phyloP scores from a whole-genome alignment of 2,329 filamentous ascomycete genomes.

The Penicillium sp. region DNA sequence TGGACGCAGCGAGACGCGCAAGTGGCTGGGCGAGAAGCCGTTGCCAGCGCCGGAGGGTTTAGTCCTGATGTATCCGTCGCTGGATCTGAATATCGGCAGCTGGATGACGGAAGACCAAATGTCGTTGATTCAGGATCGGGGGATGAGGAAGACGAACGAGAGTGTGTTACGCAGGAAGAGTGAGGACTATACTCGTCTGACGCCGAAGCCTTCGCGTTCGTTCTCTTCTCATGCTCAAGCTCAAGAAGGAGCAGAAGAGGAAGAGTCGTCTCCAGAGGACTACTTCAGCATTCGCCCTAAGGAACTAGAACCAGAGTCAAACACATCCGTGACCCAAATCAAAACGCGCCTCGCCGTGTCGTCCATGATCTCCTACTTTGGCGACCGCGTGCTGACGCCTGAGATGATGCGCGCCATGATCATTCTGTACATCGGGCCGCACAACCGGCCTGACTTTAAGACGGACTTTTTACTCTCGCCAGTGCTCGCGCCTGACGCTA shows the following conservation, averaged over 20 bases:
- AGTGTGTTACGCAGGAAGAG: slow-evolving; percentile 78
- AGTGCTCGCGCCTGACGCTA: slow-evolving; percentile 77
- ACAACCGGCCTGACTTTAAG: slow-evolving; percentile 87
- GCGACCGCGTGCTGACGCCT: slow-evolving; percentile 87
- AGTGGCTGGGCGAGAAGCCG: slow-evolving; percentile 54
- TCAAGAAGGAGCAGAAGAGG: slow-evolving; percentile 31
- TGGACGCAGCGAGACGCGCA: slow-evolving; percentile 53
- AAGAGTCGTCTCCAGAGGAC: slow-evolving; percentile 17
- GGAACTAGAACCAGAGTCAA: slow-evolving; percentile 22
- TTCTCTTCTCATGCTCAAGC: slow-evolving; percentile 65
- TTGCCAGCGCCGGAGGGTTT: slow-evolving; percentile 75
- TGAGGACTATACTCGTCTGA: slow-evolving; percentile 80
- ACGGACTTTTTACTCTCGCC: slow-evolving; percentile 89
- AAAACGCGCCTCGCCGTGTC: slow-evolving; percentile 88
- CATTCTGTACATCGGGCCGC: slow-evolving; percentile 90
- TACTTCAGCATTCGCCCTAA: slow-evolving; percentile 25
- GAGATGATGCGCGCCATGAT: slow-evolving; percentile 99
- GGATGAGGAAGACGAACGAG: slow-evolving; percentile 71
- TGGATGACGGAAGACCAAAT: slow-evolving; percentile 99
- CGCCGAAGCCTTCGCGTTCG: slow-evolving; percentile 68
- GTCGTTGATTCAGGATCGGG: slow-evolving; percentile 82
- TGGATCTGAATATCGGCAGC: slow-evolving; percentile 97
- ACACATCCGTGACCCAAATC: too few species aligned
- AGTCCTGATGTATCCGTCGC: slow-evolving; percentile 78
- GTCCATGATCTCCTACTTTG: slow-evolving; percentile 97